A percentile compares a stretch with the other conserved stretches of the same genome.
Evolutionary conservation across 2,329 filamentous ascomycete genomes (phyloP).

Genomic region (Calonectria ilicicola): DNA sequence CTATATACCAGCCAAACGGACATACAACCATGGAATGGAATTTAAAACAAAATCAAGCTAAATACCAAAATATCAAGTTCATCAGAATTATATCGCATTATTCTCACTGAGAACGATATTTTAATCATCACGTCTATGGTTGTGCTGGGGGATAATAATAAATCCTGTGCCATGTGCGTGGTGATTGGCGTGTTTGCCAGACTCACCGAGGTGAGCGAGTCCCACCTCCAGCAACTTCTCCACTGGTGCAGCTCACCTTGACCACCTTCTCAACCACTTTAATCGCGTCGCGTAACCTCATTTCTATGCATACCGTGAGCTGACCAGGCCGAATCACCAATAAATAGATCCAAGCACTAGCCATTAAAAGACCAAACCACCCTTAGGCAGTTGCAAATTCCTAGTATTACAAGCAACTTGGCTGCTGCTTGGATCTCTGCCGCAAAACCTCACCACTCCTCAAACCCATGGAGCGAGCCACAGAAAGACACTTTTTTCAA

Average conservation of each 20-base stretch:
- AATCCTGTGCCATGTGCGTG: neutral
- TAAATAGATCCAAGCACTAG: neutral
- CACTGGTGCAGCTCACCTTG: neutral
- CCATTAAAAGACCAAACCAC: neutral
- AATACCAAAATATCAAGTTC: too few relatives aligned
- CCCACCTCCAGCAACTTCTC: neutral
- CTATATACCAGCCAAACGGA: too few relatives aligned
- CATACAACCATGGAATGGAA: too few relatives aligned
- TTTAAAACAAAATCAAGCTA: too few relatives aligned
- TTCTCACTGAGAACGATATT: too few relatives aligned
- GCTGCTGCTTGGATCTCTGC: neutral
- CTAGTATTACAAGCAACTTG: neutral
- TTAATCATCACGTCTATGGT: too few relatives aligned
- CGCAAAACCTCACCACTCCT: neutral
- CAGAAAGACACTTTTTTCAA: slow-evolving; percentile 61
- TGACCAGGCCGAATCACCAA: neutral
- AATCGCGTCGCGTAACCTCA: neutral
- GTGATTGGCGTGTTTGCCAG: neutral
- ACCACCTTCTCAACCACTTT: neutral
- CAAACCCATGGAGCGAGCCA: slow-evolving; percentile 58
- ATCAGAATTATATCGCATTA: too few relatives aligned
- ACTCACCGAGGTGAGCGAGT: neutral
- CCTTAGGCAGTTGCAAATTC: neutral
- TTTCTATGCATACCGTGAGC: neutral
- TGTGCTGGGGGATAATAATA: too few relatives aligned